Base-by-base conservation (phyloP, 2,329 filamentous ascomycete species). In the Penicillium sp. region DNA sequence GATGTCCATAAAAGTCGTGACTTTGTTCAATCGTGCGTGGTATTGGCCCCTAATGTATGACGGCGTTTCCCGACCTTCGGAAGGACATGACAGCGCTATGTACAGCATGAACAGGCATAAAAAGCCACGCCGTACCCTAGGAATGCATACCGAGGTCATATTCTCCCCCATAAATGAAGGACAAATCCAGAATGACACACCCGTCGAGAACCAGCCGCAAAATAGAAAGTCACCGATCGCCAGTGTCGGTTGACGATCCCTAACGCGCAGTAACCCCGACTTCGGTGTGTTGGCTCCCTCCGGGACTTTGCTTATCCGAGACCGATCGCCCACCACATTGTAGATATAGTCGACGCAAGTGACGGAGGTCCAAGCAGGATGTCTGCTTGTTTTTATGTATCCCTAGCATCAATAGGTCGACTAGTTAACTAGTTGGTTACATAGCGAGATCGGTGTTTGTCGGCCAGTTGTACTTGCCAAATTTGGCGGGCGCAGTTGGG, bases 201-300 rank as follows among this genome's bases (percentile, higher is more conserved):
- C 20, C 24, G 23, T 24, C 23, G 38, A 27, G 42, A 20, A 29
- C 32, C 15, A 15, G 12, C 46, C 46, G 46, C 44, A 42, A 24
- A 31, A 7, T 18, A 37, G 20, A 23, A 31, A 27, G 15, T 15
- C 31, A 39, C 28, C 18, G 46, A 47, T 38, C 46, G 25, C 20
- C 44, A 33, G 12, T 33, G 32, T 18, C 32, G 32, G 32, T 8
- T 23, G 44, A 20, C 38, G 29, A 29, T 25, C 44, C 38, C 15
- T 24, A n/a, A 27, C 25, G 25, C 13, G 32, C 32, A 33, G n/a
- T 35, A 10, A 35, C 6, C 31, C 44, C 42, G 50, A 49, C 27
- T 46, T 49, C 42, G 35, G 18, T 35, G 50, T 54, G 51, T 56
- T 52, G 48, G 50, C 40, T 59, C 52, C 53, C 52, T 43, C 49